Evolutionary conservation across 176 grass and related monocot genomes (phyloP), one percentile per base, ranked within the genome.

Genomic region (Oryza meyeriana): DNA sequence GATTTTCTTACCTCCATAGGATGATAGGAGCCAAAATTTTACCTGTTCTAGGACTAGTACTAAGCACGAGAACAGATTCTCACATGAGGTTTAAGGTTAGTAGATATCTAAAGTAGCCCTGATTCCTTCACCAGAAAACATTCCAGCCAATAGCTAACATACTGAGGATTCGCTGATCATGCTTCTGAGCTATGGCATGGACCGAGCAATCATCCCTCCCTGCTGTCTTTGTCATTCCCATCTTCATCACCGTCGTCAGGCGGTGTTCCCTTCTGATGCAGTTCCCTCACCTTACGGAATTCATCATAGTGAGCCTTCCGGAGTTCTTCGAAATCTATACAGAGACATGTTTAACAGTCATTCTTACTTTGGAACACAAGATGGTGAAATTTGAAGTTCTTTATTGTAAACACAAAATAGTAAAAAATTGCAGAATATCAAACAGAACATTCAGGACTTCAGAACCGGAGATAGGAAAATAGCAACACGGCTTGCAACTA

Each of bases 251-350:
- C 85, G 13, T 88, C 88, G 73, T 88, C 74, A 36, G 36, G 34
- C 35, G 81, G 47, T 45, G 88, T 91, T 41, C 88, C 88, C 67
- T 81, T 91, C 73, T 72, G 63, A 85, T 83, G 70, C 64, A 85
- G 72, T 47, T 93, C 84, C 84, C 93, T 97, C 69, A 97, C 85
- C 78, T 97, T 97, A 13, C n/a, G 86, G 61, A 85, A 97, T 59
- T 97, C 91, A 58, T 97, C 84, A 8, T 97, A 97, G 80, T 97
- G 91, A 84, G 71, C 88, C 77, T 89, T 93, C 42, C 91, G 76
- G 47, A 91, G 91, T 40, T 93, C 94, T 47, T 86, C 88, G 40
- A 97, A 97, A 81, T 75, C 88, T 93, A 85, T 29, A 79, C 47
- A 74, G 28, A 45, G 59, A 36, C 36, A 91, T n/a, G 42, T 26